A percentile compares a stretch with the other conserved stretches of the same genome.
These are phyloP conservation scores for Aspergillus haitiensis DNA, from an alignment of 495 filamentous ascomycete species.

Conservation along the genomic window DNA sequence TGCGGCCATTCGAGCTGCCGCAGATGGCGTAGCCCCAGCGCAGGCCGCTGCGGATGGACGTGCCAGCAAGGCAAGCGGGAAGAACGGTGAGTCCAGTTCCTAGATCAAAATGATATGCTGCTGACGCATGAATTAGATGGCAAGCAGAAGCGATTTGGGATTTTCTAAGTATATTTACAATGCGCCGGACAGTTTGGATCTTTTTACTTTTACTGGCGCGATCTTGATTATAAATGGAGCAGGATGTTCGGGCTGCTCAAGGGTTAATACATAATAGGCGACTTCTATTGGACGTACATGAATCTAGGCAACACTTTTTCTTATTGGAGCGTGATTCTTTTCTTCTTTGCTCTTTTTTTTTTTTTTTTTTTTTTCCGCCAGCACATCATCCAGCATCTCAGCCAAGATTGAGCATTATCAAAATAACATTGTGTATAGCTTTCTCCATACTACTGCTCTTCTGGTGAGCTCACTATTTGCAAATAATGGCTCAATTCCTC, in stretches of 20 bases:
- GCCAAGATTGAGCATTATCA: not conserved
- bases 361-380: not conserved
- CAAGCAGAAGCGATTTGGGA: slow-evolving; percentile 28
- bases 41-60: slow-evolving; percentile 21
- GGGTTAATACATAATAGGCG: slow-evolving; percentile 9
- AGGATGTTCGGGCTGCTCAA: slow-evolving; percentile 1
- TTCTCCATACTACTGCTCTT: not conserved
- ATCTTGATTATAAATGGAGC: slow-evolving; percentile 6
- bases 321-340: slow-evolving; percentile 4
- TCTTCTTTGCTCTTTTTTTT: too few species aligned
- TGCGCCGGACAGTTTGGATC: too few species aligned
- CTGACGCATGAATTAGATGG: slow-evolving; percentile 17
- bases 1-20: slow-evolving; percentile 80
- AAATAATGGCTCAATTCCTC: not conserved
- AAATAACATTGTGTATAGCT: not conserved
- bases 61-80: slow-evolving; percentile 9
- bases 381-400: slow-evolving; percentile 5
- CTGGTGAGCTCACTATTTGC: not conserved
- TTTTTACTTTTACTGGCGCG: not conserved
- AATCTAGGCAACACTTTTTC: not conserved
- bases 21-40: slow-evolving; percentile 64
- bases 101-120: not conserved
- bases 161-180: slow-evolving; percentile 19
- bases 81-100: slow-evolving; percentile 13
- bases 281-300: slow-evolving; percentile 1